Conservation (phyloP, 352 stramenopile species). For the Pythium rishiriense region DNA sequence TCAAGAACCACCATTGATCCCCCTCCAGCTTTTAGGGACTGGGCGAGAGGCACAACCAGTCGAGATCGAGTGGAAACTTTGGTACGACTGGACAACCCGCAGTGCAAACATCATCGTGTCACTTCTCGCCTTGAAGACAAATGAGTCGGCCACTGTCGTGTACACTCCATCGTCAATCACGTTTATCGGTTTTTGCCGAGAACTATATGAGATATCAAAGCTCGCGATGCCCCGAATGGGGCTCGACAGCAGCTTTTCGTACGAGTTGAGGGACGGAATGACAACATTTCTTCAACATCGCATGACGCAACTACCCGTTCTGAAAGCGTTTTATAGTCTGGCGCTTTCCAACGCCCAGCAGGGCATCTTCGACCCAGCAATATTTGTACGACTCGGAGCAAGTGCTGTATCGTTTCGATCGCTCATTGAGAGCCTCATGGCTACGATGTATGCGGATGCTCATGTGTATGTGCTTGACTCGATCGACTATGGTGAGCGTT, state of each 20-base stretch:
- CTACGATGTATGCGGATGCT: not conserved
- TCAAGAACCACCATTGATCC: not conserved
- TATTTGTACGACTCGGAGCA: not conserved
- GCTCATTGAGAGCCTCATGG: slow-evolving; percentile 1
- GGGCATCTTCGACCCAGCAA: not conserved
- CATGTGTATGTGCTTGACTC: not conserved
- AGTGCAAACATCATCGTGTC: not conserved
- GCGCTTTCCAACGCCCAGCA: not conserved
- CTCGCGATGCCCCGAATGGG: not conserved
- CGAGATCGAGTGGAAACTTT: not conserved
- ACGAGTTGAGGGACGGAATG: not conserved
- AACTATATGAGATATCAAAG: not conserved
- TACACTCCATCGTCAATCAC: not conserved
- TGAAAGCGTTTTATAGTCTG: not conserved
- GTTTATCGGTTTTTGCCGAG: not conserved
- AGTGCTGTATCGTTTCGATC: not conserved
- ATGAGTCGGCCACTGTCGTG: not conserved
- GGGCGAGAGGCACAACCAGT: not conserved
- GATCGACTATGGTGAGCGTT: not conserved
- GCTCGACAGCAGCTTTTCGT: not conserved
- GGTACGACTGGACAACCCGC: not conserved
- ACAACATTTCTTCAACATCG: not conserved
- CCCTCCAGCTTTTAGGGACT: not conserved
- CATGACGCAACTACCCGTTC: not conserved
- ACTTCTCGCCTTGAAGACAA: not conserved